Evolutionary conservation across 2,329 filamentous ascomycete genomes (phyloP), one percentile per base, ranked within the genome.

Genomic region (Lecanosticta acicola): DNA sequence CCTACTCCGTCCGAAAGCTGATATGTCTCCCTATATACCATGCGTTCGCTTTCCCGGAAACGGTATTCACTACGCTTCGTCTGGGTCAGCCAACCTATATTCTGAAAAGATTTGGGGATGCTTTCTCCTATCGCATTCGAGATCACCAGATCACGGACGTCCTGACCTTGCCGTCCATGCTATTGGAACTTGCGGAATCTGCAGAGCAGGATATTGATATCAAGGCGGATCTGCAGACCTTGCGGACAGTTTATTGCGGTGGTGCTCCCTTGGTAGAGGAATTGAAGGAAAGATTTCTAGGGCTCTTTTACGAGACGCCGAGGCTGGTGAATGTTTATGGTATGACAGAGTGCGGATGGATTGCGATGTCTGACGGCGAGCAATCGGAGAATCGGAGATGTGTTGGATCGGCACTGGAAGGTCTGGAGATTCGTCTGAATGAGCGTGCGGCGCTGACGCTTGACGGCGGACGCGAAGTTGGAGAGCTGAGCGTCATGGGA

Each of bases 11-110:
- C 17, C 39, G 39, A 7, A 41, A 29, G n/a, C 39, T 41, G 13
- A 32, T 32, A 20, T 41, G 21, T 18, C 26, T 41, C 9, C 39
- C 39, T 3, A 41, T 41, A 4, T 41, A 41, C 19, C 39, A 41
- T 32, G 39, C 39, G 4, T 41, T 41, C n/a, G 14, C 24, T 10
- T 41, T 41, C n/a, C 39, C 39, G 39, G 39, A 41, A 17, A 32
- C 32, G 21, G 32, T 41, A 17, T 18, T 41, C 39, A 41, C 29
- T 13, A 32, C 21, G 13, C 16, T 41, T 7, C 39, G 24, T 13
- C 24, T 32, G 8, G 39, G 39, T 8, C 10, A 32, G 13, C 14
- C 39, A 8, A 32, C 39, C 3, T 41, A 41, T 17, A 32, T 32
- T 16, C 24, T 41, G 14, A 41, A 32, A 17, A 11, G 39, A 3